These are phyloP conservation scores for Asterionellopsis glacialis DNA, from an alignment of 108 stramenopile species.

Conservation along the genomic window DNA sequence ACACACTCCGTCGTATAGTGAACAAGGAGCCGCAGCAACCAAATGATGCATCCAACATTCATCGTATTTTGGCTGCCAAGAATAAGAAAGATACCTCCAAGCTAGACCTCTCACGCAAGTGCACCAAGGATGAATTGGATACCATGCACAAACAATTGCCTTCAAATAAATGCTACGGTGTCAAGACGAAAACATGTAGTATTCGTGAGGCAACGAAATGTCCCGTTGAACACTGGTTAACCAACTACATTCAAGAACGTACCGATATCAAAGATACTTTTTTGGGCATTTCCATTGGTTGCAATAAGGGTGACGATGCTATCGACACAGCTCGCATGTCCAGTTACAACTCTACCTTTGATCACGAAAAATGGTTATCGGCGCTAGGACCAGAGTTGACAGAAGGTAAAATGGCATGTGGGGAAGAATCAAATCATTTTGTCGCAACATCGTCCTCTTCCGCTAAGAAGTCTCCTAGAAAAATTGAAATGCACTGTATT, in stretches of 20 bases:
- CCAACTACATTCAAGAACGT: slow-evolving; percentile 13
- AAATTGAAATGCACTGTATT: slow-evolving; percentile 33
- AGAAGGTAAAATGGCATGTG: slow-evolving; percentile 10
- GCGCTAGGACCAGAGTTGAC: not conserved
- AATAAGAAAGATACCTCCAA: no score
- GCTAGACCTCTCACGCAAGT: no score
- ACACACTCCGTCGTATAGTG: no score
- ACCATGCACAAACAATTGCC: no score
- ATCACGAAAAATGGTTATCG: slow-evolving; percentile 36
- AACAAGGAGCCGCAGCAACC: no score
- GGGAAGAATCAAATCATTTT: slow-evolving; percentile 18
- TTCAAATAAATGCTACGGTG: no score
- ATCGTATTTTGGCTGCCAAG: no score
- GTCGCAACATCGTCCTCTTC: not conserved
- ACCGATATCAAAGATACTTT: slow-evolving; percentile 2
- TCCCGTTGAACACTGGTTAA: slow-evolving; percentile 24
- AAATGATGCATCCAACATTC: no score
- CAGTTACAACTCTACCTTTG: slow-evolving; percentile 20
- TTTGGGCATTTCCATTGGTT: slow-evolving; percentile 36
- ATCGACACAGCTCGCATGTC: slow-evolving; percentile 48
- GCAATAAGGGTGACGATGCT: slow-evolving; percentile 73
- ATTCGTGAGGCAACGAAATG: slow-evolving; percentile 22
- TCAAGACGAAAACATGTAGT: slow-evolving; percentile 5
- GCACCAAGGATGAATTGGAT: no score
- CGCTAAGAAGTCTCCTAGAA: not conserved